Conservation (phyloP, 2,329 filamentous ascomycete genomes). For the Cladorrhinum sp. region DNA sequence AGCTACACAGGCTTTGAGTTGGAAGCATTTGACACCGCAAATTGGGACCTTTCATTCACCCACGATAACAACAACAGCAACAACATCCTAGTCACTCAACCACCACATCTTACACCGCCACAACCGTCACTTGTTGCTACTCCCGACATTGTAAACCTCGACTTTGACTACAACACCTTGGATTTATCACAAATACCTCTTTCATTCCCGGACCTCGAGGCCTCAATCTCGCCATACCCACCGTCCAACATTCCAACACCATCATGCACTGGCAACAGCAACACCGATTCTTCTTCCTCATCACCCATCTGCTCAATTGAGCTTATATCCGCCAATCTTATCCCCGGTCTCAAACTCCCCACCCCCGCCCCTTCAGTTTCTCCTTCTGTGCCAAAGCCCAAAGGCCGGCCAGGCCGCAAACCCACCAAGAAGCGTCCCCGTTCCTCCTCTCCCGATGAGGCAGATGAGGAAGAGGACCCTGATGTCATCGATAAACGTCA, state of each 20-base stretch:
- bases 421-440: conserved; percentile 15
- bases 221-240: not conserved
- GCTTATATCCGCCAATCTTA: not conserved
- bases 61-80: conserved; percentile 1
- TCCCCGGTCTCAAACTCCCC: conserved; percentile 21
- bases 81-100: not conserved
- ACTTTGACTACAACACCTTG: not conserved
- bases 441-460: not conserved
- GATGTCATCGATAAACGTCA: conserved; percentile 47
- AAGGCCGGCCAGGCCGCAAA: conserved; percentile 17
- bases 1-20: conserved; percentile 14
- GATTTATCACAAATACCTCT: not conserved
- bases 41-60: conserved; percentile 1
- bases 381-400: not conserved
- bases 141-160: not conserved
- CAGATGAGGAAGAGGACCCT: conserved; percentile 15
- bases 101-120: not conserved
- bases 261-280: conserved; percentile 8
- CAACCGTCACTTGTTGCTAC: not conserved
- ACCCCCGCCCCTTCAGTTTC: not conserved
- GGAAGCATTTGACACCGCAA: conserved; percentile 11
- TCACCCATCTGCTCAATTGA: conserved; percentile 5
- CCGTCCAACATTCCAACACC: not conserved
- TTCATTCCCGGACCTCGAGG: not conserved
- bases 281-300: conserved; percentile 9